Conservation (phyloP, 2,329 filamentous ascomycete genomes). For the Verticillium nubilum region DNA sequence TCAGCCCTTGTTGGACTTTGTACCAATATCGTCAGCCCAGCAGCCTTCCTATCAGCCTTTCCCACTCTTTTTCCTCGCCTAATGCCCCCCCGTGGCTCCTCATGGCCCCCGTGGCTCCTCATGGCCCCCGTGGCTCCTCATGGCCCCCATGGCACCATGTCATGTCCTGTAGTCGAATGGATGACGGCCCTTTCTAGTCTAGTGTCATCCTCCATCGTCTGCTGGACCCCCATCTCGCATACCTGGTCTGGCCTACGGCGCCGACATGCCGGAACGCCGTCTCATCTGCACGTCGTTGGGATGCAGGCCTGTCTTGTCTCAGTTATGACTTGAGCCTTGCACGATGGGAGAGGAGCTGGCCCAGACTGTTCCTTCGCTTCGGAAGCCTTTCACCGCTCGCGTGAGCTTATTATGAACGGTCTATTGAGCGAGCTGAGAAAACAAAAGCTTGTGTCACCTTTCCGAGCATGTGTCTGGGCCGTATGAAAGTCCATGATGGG, state of each 20-base stretch:
- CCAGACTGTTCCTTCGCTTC: neutral
- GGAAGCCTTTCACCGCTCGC: neutral
- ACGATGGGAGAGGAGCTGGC: neutral
- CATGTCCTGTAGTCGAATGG: neutral
- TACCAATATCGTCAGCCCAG: neutral
- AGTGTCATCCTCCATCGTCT: neutral
- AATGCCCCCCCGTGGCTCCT: too few relatives aligned
- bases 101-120: neutral
- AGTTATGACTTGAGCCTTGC: neutral
- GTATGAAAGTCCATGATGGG: neutral
- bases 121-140: too few relatives aligned
- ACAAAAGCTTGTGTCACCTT: neutral
- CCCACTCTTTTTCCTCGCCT: neutral
- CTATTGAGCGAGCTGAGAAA: neutral
- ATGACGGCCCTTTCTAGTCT: neutral
- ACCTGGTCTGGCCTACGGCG: neutral
- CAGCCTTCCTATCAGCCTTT: neutral
- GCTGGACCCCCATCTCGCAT: neutral
- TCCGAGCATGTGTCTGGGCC: neutral
- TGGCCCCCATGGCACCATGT: neutral
- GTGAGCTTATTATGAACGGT: neutral
- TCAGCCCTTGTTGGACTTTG: neutral
- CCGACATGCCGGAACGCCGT: neutral
- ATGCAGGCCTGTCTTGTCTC: neutral
- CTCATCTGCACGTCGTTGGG: neutral